These are phyloP conservation scores for Raphanus sativus DNA, from an alignment of 345 rosid genomes.

Conservation along the genomic window DNA sequence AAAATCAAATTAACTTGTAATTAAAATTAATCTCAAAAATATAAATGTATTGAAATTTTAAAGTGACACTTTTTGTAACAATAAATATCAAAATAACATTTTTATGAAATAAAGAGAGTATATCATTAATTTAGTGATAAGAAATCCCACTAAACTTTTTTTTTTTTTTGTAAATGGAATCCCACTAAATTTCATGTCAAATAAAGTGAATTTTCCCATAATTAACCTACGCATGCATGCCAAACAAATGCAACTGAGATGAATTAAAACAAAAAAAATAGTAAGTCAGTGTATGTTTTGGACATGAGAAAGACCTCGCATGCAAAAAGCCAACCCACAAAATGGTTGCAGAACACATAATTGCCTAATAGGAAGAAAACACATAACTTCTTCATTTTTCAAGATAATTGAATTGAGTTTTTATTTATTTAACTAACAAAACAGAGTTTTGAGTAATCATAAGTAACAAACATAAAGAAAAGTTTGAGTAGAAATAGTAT, in stretches of 20 bases:
- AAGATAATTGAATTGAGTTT: background rate
- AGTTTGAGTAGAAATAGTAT: background rate
- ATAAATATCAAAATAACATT: no score
- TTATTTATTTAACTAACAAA: background rate
- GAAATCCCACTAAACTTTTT: constrained; percentile 30
- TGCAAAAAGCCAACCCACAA: constrained; percentile 39
- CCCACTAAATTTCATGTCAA: constrained; percentile 30
- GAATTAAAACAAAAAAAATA: constrained; percentile 11
- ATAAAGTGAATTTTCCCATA: constrained; percentile 18
- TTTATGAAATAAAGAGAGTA: no score
- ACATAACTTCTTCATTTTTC: background rate
- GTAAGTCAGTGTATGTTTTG: constrained; percentile 22
- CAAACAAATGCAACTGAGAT: constrained; percentile 36
- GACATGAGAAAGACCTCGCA: constrained; percentile 35
- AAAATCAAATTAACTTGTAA: no score
- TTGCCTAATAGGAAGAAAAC: background rate
- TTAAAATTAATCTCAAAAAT: no score
- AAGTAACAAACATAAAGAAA: background rate
- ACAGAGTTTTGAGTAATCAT: background rate
- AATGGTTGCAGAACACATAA: constrained; percentile 19
- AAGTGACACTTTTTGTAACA: no score
- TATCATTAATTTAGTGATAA: constrained; percentile 30
- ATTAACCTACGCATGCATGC: constrained; percentile 38
- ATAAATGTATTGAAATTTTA: no score
- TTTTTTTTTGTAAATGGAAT: no score